Percentiles rank a stretch among this genome's conserved stretches.
Conservation (phyloP, 495 filamentous ascomycete species). For the Trichoderma erinaceum region DNA sequence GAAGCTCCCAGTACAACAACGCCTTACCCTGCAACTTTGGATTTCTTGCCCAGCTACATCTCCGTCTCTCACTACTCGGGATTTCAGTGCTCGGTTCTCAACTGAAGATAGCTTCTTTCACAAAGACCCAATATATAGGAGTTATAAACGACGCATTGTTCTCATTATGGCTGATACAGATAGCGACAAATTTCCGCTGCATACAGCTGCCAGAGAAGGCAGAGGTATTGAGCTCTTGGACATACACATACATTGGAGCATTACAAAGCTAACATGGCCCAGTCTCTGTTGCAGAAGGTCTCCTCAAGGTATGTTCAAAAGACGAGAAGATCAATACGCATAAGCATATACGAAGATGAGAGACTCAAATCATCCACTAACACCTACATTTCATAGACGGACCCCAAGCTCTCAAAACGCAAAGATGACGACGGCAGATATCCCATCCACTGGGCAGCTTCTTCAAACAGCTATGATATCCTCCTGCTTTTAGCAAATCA, state of each 20-base stretch:
- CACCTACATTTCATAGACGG: slow-evolving; percentile 52
- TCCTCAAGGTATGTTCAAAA: slow-evolving; percentile 55
- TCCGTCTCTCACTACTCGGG: background rate
- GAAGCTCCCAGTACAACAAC: background rate
- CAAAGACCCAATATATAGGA: background rate
- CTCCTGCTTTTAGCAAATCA: slow-evolving; percentile 61
- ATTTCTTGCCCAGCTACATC: background rate
- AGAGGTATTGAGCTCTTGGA: slow-evolving; percentile 58
- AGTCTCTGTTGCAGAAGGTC: slow-evolving; percentile 67
- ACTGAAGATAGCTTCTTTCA: background rate
- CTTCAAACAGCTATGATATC: slow-evolving; percentile 72
- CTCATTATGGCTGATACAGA: slow-evolving; percentile 24
- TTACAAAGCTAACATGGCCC: slow-evolving; percentile 12
- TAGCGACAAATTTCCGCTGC: slow-evolving; percentile 65
- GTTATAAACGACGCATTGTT: background rate
- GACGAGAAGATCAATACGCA: background rate
- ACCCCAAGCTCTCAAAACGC: slow-evolving; percentile 65
- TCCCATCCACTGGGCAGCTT: slow-evolving; percentile 91
- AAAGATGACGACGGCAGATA: slow-evolving; percentile 88
- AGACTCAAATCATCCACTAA: slow-evolving; percentile 16
- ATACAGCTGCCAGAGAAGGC: slow-evolving; percentile 84
- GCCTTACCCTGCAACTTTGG: background rate
- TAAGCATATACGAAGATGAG: background rate
- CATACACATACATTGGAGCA: too few relatives aligned
- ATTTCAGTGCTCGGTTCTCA: background rate